Evolutionary conservation across 2,329 filamentous ascomycete species (phyloP).

Genomic region (Hypocrella siamensis): DNA sequence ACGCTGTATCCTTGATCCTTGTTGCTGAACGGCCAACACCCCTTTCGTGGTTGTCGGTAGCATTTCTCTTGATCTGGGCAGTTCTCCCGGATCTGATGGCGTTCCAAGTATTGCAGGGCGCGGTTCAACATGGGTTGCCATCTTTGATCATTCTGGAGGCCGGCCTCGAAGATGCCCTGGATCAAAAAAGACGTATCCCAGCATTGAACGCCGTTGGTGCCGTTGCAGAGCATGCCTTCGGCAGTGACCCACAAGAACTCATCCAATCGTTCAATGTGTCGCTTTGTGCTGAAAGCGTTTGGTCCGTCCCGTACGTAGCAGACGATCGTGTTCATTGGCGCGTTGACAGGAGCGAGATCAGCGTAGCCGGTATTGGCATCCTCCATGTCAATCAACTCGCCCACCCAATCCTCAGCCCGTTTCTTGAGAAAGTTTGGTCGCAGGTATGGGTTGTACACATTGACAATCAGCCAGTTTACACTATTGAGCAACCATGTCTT

Average conservation of each 20-base stretch:
- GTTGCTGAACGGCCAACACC: slow-evolving; percentile 93
- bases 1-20: slow-evolving; percentile 88
- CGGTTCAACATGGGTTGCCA: slow-evolving; percentile 74
- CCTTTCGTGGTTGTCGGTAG: slow-evolving; percentile 83
- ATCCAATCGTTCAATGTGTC: slow-evolving; percentile 65
- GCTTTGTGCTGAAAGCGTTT: slow-evolving; percentile 51
- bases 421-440: slow-evolving; percentile 49
- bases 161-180: slow-evolving; percentile 65
- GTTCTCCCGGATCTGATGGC: slow-evolving; percentile 81
- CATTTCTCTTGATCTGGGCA: slow-evolving; percentile 60
- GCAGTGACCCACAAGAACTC: slow-evolving; percentile 86
- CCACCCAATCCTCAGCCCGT: slow-evolving; percentile 65
- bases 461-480: slow-evolving; percentile 63
- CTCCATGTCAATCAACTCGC: slow-evolving; percentile 75
- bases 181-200: slow-evolving; percentile 94
- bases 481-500: slow-evolving; percentile 73
- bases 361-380: slow-evolving; percentile 85
- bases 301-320: slow-evolving; percentile 79
- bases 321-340: slow-evolving; percentile 73
- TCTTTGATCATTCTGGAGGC: slow-evolving; percentile 57
- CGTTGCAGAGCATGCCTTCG: slow-evolving; percentile 88
- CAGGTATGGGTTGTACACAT: slow-evolving; percentile 67
- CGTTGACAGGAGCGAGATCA: slow-evolving; percentile 77
- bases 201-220: slow-evolving; percentile 93
- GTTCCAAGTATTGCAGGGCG: slow-evolving; percentile 72